phyloP scores from a whole-genome alignment of 306 rosid species.

The Oxytropis ochrocephala region DNA sequence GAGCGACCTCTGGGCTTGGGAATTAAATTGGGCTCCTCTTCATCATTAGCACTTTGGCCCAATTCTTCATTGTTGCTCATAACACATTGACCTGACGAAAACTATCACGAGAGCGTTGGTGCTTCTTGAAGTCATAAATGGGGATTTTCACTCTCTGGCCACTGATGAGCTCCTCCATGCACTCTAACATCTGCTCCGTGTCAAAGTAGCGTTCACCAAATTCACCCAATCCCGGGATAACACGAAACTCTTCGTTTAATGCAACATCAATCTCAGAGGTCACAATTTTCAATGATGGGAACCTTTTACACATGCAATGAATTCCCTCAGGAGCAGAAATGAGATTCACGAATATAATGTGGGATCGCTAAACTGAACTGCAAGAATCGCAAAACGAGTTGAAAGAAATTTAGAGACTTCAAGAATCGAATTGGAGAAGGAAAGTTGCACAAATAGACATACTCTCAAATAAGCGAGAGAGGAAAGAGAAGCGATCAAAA shows the following conservation, averaged over 20 bases:
- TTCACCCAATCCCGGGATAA: conserved; percentile 90
- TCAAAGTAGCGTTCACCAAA: conserved; percentile 96
- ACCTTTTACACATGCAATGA: conserved; percentile 78
- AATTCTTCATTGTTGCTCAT: too few relatives aligned
- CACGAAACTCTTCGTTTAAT: conserved; percentile 74
- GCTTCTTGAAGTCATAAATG: conserved; percentile 85
- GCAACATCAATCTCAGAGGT: conserved; percentile 91
- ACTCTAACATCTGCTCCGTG: conserved; percentile 84
- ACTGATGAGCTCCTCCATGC: conserved; percentile 52
- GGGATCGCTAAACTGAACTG: too few relatives aligned
- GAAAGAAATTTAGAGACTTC: too few relatives aligned
- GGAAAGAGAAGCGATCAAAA: too few relatives aligned
- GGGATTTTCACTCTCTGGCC: conserved; percentile 83
- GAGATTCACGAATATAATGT: too few relatives aligned
- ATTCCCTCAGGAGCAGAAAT: conserved; percentile 99
- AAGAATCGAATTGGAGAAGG: too few relatives aligned
- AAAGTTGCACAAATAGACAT: too few relatives aligned
- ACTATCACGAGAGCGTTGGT: conserved; percentile 72
- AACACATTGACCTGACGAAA: conserved; percentile 99
- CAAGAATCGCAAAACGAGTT: too few relatives aligned
- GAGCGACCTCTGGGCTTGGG: too few relatives aligned
- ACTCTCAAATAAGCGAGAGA: too few relatives aligned
- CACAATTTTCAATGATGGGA: conserved; percentile 82
- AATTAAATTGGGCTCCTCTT: too few relatives aligned
- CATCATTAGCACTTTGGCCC: too few relatives aligned